Conservation (phyloP, 371 early-diverging fungal species). For the Parasitella parasitica region DNA sequence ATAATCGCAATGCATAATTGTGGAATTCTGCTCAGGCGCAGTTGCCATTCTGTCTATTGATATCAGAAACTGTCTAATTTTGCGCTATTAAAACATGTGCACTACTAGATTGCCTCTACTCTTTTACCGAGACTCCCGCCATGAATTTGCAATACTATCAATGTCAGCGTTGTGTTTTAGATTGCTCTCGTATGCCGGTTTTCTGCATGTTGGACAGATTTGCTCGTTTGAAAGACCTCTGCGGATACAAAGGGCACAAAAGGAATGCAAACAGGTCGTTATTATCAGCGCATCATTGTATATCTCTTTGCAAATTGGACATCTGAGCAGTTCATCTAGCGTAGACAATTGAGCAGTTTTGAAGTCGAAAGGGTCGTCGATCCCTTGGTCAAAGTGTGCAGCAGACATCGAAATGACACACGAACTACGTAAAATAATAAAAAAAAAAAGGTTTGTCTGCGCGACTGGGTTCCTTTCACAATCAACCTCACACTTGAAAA, state of each 20-base stretch:
- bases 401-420: not conserved
- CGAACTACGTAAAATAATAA: not conserved
- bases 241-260: constrained; percentile 70
- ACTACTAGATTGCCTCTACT: not conserved
- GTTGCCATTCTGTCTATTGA: not conserved
- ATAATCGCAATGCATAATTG: no score
- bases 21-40: not conserved
- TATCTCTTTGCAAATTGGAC: constrained; percentile 72
- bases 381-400: not conserved
- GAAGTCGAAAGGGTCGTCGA: constrained; percentile 39
- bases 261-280: constrained; percentile 62
- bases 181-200: constrained; percentile 27
- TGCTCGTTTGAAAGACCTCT: constrained; percentile 53
- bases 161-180: constrained; percentile 43
- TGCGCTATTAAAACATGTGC: not conserved
- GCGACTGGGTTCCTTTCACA: not conserved
- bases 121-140: constrained; percentile 20
- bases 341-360: constrained; percentile 27
- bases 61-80: not conserved
- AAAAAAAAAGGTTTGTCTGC: not conserved
- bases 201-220: constrained; percentile 61
- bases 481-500: not conserved
- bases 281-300: constrained; percentile 56
- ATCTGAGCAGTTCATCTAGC: constrained; percentile 63
- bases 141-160: constrained; percentile 39